Conservation (phyloP, 441 rosid genomes). For the Raphanus hybrid region DNA sequence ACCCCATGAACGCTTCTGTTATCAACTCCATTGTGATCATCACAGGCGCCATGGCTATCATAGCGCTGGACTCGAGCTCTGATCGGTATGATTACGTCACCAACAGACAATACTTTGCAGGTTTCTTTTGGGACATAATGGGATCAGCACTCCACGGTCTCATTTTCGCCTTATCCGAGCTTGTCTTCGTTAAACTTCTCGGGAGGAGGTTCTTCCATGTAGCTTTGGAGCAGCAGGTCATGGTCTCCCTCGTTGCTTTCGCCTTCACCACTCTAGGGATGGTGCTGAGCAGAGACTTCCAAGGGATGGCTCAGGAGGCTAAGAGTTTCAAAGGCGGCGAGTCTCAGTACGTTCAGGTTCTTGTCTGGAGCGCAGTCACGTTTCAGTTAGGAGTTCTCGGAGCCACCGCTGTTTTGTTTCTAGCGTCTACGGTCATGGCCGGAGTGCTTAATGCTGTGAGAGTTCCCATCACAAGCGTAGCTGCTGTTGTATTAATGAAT, state of each 20-base stretch:
- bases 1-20: slow-evolving; percentile 66
- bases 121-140: slow-evolving; percentile 73
- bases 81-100: slow-evolving; percentile 60
- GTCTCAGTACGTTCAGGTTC: slow-evolving; percentile 55
- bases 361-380: slow-evolving; percentile 68
- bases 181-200: slow-evolving; percentile 64
- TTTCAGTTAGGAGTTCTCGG: slow-evolving; percentile 88
- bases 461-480: slow-evolving; percentile 79
- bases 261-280: slow-evolving; percentile 70
- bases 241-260: slow-evolving; percentile 49
- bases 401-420: slow-evolving; percentile 64
- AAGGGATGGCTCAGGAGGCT: slow-evolving; percentile 64
- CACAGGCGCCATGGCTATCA: slow-evolving; percentile 68
- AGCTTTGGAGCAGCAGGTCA: slow-evolving; percentile 70
- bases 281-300: slow-evolving; percentile 55
- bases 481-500: slow-evolving; percentile 72
- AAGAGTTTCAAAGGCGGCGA: slow-evolving; percentile 63
- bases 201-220: slow-evolving; percentile 82
- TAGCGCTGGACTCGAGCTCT: slow-evolving; percentile 82
- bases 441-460: slow-evolving; percentile 86
- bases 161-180: slow-evolving; percentile 86
- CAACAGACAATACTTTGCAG: slow-evolving; percentile 64
- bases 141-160: slow-evolving; percentile 91
- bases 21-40: slow-evolving; percentile 70
- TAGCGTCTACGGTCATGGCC: slow-evolving; percentile 78